Percentiles rank a stretch among this genome's conserved stretches.
phyloP scores from a whole-genome alignment of 257 asterid species.

The Forsythia viridissima region DNA sequence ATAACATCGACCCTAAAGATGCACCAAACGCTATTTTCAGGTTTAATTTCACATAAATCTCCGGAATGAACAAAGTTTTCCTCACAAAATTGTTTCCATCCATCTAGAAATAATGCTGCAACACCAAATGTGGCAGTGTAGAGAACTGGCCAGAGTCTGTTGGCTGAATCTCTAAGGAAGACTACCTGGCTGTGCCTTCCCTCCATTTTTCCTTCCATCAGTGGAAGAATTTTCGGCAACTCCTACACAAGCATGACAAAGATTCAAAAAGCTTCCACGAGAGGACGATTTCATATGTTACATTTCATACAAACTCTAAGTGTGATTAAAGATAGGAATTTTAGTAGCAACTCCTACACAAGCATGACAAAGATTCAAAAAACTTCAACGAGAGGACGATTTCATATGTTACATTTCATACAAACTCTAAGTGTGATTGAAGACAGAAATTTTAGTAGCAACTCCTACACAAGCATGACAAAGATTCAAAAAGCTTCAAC shows the following conservation, averaged over 20 bases:
- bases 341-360: conserved; percentile 29
- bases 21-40: conserved; percentile 12
- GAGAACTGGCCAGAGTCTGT: conserved; percentile 33
- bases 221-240: conserved; percentile 27
- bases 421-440: no score
- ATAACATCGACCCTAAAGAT: conserved; percentile 31
- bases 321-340: no score
- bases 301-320: no score
- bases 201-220: neutral
- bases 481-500: neutral
- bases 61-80: conserved; percentile 34
- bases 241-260: conserved; percentile 28
- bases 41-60: conserved; percentile 34
- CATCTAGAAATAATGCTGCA: conserved; percentile 26
- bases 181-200: conserved; percentile 24
- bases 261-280: neutral
- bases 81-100: conserved; percentile 36
- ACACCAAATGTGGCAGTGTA: neutral
- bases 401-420: no score
- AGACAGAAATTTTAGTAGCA: conserved; percentile 11
- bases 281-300: no score
- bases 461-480: conserved; percentile 30
- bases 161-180: conserved; percentile 29
- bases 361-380: neutral
- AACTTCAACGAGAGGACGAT: neutral